Conservation (phyloP, 331 rosid genomes). For the Stylosanthes scabra region DNA sequence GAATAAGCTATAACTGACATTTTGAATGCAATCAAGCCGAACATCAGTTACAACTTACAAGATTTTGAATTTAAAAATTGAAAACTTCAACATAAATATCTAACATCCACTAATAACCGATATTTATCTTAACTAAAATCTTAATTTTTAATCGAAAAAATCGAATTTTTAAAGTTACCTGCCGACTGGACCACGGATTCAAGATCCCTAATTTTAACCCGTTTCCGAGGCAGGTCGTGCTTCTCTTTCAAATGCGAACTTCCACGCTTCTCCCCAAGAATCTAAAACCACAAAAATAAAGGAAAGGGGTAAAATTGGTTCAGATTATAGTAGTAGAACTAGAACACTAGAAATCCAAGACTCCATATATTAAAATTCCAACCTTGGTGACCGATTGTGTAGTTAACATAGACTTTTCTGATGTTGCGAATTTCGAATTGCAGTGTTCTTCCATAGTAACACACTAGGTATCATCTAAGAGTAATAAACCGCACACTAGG, state of each 20-base stretch:
- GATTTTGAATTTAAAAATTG: not conserved
- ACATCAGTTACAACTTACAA: not conserved
- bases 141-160: not conserved
- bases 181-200: conserved; percentile 57
- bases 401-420: conserved; percentile 22
- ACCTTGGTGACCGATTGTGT: conserved; percentile 68
- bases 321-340: not conserved
- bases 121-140: not conserved
- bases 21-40: not conserved
- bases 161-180: conserved; percentile 52
- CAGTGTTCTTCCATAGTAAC: conserved; percentile 53
- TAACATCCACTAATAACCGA: not conserved
- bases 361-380: conserved; percentile 12
- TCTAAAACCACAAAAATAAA: conserved; percentile 32
- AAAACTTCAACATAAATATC: conserved; percentile 1
- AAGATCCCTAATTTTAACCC: conserved; percentile 77
- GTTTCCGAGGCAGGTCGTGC: conserved; percentile 50
- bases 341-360: conserved; percentile 3
- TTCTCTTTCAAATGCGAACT: conserved; percentile 44
- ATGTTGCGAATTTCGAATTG: conserved; percentile 37
- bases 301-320: not conserved
- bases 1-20: not conserved
- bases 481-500: not conserved
- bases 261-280: conserved; percentile 59
- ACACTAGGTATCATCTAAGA: conserved; percentile 29